Evolutionary conservation across 768 basidiomycete species (phyloP), one percentile per base, ranked within the genome.

Genomic region (Collybia mongolica): DNA sequence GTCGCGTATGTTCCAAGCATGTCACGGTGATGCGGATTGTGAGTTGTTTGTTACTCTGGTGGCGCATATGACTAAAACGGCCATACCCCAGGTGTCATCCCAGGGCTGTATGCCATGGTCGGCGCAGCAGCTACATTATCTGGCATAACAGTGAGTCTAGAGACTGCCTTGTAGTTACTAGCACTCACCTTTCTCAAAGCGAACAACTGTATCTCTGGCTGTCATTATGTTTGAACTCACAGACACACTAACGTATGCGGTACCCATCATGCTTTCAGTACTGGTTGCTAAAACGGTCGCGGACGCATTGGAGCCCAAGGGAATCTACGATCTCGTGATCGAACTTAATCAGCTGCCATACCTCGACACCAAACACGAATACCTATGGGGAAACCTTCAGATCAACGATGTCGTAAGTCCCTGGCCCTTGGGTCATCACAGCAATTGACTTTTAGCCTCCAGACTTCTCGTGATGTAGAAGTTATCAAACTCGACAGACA

Each of bases 191-290:
- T 39, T 51, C 12, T 44, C 22, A 20, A 42, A 90, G 86, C 75
- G 92, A 29, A 93, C 91, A 19, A 94, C 92, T 0, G 90, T 98
- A 20, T 95, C 93, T 0, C 79, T 98, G 49, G 93, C 93, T 3
- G 97, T 98, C 44, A 99, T 98, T 67, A 92, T 81, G 79, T 93
- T 98, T 62, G 96, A 98, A 62, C 74, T 98, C 37, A 96, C 96
- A 3, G 89, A 92, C 56, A 93, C 93, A 1, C 72, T 99, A 56
- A 93, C 90, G 2, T 98, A 98, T 68, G 88, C 84, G 11, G 88
- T 92, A 6, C 93, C 93, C 14, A 83, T 94, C 51, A 94, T 94
- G 92, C 68, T 95, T 38, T 74, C 84, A 14, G 82, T 99, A 14
- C 79, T 98, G 18, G 88, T 94, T 15, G 91, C 91, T 19, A 96